Base-by-base conservation (phyloP, 192 early-diverging fungal genomes). In the Podila horticola region DNA sequence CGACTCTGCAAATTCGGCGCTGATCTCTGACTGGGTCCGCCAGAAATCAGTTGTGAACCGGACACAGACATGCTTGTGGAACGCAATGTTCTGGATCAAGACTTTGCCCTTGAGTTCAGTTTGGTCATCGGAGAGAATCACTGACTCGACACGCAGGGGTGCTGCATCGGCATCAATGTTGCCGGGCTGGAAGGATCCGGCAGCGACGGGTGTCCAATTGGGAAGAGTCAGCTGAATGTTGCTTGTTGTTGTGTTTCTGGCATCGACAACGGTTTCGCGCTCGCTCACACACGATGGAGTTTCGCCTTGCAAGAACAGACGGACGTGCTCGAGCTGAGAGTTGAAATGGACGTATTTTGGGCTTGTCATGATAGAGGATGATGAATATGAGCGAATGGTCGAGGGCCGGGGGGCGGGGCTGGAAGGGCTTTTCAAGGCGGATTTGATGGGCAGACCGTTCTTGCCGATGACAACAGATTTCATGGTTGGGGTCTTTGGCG, bases 11-110 rank as follows among this genome's bases (percentile, higher is more conserved):
- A 85, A 98, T 15, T 66, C 66, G 19, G 95, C 97, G 4, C 30
- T 34, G 8, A 87, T 74, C 76, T 98, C 95, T 31, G 88, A 75
- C 26, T 82, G 87, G 0, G 94, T 87, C 58, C 86, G 85, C 97
- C 97, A 98, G 61, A 86, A 88, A 86, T 97, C 92, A 41, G 88
- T 87, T 15, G 97, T 93, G 83, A 94, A 94, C 12, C 95, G 87
- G 66, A 97, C 89, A n/a, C 73, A 68, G 26, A 98, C 94, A 2
- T 69, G 29, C 83, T 98, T 98, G 58, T 94, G 86, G 79, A 92
- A 98, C 3, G 92, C 95, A 22, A 97, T 71, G 83, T 98, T 98
- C 61, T 92, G 90, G 9, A 96, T 94, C 63, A 93, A 84, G 49
- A 97, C 76, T 11, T 85, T 89, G 69, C 93, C 94, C 36, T 85